Evolutionary conservation across 2,329 filamentous ascomycete species (phyloP).

Genomic region (Claviceps arundinis): DNA sequence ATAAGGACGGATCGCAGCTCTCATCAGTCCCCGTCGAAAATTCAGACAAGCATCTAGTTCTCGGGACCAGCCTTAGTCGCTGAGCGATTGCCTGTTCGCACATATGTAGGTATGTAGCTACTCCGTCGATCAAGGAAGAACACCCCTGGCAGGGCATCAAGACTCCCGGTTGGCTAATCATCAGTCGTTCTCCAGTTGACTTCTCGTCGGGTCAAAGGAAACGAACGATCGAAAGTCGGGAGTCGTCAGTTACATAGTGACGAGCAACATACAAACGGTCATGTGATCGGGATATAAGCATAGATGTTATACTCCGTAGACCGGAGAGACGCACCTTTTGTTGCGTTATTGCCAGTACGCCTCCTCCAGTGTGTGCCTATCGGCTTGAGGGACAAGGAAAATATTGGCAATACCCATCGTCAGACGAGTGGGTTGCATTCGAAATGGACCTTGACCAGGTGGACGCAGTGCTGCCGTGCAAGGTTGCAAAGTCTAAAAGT

Average conservation of each 20-base stretch:
- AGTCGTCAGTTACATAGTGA: background rate
- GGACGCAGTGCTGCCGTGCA: background rate
- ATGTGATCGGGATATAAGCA: background rate
- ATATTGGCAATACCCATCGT: background rate
- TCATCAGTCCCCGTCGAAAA: background rate
- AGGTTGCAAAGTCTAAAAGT: background rate
- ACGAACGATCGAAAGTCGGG: background rate
- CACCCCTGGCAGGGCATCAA: background rate
- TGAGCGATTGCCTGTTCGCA: background rate
- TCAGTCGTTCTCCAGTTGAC: background rate
- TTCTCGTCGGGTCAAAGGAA: slow-evolving; percentile 1
- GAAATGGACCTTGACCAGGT: background rate
- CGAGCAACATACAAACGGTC: background rate
- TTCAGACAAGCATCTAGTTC: background rate
- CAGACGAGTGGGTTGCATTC: slow-evolving; percentile 1
- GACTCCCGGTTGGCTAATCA: background rate
- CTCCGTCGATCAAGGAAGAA: background rate
- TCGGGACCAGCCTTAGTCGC: background rate
- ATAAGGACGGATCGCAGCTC: background rate
- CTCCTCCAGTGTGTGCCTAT: background rate
- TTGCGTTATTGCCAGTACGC: background rate
- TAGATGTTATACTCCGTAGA: too few relatives aligned
- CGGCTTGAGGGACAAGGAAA: background rate
- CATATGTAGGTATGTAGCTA: background rate
- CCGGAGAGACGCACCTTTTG: background rate